These are phyloP conservation scores for Fusarium sulawesiense DNA, from an alignment of 2,329 filamentous ascomycete genomes.

Conservation along the genomic window DNA sequence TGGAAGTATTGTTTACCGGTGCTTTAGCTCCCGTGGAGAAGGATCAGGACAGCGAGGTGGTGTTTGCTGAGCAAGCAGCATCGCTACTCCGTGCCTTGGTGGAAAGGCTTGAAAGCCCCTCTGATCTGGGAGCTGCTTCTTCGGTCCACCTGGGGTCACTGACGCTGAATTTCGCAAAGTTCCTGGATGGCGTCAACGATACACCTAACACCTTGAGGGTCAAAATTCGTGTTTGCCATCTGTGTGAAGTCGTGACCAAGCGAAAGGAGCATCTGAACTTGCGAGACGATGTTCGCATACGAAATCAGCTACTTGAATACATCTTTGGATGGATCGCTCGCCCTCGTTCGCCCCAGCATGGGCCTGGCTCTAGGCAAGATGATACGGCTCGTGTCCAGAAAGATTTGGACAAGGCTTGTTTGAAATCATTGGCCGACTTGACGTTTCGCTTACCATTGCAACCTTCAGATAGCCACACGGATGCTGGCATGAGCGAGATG, in stretches of 20 bases:
- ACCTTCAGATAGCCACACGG: constrained; percentile 72
- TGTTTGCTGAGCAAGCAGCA: constrained; percentile 75
- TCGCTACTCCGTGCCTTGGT: constrained; percentile 72
- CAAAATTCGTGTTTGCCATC: constrained; percentile 76
- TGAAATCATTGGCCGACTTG: constrained; percentile 72
- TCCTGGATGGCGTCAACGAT: constrained; percentile 69
- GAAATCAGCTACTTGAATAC: constrained; percentile 75
- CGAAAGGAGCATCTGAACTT: constrained; percentile 76
- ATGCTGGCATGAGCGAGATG: constrained; percentile 74
- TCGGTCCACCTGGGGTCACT: constrained; percentile 73
- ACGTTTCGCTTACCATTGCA: constrained; percentile 75
- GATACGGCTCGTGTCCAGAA: constrained; percentile 69
- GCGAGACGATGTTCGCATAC: constrained; percentile 74
- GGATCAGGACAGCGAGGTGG: constrained; percentile 68
- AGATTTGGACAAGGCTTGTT: constrained; percentile 73
- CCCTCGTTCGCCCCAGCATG: constrained; percentile 63
- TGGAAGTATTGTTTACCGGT: constrained; percentile 71
- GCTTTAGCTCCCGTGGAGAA: constrained; percentile 63
- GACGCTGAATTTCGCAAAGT: constrained; percentile 74
- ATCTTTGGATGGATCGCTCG: constrained; percentile 76
- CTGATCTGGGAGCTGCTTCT: constrained; percentile 70
- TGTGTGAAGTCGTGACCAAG: constrained; percentile 73
- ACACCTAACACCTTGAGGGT: constrained; percentile 68
- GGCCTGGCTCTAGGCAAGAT: constrained; percentile 62
- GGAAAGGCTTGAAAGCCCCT: constrained; percentile 71